These are phyloP conservation scores for Botryosphaeria agaves DNA, from an alignment of 2,329 filamentous ascomycete genomes.

Conservation along the genomic window DNA sequence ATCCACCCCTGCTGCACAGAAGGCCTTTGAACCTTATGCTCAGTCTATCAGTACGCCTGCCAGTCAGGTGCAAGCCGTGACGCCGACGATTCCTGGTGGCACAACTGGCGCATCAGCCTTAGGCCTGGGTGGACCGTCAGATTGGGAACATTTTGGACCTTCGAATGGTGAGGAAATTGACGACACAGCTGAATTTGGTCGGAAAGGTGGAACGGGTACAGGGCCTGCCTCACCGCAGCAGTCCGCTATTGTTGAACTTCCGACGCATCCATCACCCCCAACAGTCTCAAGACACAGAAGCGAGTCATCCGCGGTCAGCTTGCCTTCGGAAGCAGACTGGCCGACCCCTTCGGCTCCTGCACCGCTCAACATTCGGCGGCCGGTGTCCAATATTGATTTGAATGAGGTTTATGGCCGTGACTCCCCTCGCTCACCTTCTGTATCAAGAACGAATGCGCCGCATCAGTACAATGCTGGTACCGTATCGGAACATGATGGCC, in stretches of 20 bases:
- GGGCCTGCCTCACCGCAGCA: neutral
- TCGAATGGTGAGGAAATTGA: conserved; percentile 20
- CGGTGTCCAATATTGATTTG: too few relatives aligned
- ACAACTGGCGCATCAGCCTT: conserved; percentile 20
- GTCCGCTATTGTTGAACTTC: neutral
- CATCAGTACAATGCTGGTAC: too few relatives aligned
- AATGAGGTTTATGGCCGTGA: too few relatives aligned
- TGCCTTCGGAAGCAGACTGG: neutral
- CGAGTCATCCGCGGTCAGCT: neutral
- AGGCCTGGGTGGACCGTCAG: conserved; percentile 24
- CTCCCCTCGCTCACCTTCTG: neutral
- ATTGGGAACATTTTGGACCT: conserved; percentile 28
- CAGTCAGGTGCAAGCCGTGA: too few relatives aligned
- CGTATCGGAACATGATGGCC: too few relatives aligned
- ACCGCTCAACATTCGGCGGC: neutral
- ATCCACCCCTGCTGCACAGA: neutral
- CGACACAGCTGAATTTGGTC: conserved; percentile 10
- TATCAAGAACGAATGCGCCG: neutral
- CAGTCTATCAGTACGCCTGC: too few relatives aligned
- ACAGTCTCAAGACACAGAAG: neutral
- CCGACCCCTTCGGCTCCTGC: neutral
- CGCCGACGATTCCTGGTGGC: too few relatives aligned
- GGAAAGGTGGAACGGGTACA: neutral
- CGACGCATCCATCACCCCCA: neutral
- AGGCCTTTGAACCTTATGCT: too few relatives aligned